Evolutionary conservation across 345 rosid species (phyloP).

Genomic region (Theobroma cacao): DNA sequence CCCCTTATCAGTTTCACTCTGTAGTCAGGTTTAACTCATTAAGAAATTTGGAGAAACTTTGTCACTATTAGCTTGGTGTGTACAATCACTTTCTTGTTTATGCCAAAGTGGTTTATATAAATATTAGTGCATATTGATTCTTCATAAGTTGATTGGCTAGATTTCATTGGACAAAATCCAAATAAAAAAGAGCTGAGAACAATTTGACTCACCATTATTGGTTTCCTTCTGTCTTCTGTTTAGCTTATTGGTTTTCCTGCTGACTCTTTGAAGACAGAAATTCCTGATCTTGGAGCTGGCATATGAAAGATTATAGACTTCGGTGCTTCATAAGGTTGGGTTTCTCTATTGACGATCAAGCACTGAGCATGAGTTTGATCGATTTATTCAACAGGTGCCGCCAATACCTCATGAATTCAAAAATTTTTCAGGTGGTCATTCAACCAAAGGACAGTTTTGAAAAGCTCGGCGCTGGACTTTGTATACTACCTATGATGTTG

Average conservation of each 20-base stretch:
- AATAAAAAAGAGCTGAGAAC: neutral
- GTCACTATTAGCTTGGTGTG: neutral
- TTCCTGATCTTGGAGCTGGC: neutral
- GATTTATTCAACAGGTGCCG: neutral
- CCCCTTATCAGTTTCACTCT: neutral
- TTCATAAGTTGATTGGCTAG: neutral
- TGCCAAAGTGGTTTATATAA: neutral
- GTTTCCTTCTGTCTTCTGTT: neutral
- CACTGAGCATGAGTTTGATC: neutral
- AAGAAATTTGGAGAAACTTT: neutral
- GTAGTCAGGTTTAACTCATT: neutral
- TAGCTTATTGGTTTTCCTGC: neutral
- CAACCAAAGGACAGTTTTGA: neutral
- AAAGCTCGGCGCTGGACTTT: neutral
- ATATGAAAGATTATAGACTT: neutral
- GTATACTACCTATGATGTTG: neutral
- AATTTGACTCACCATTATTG: neutral
- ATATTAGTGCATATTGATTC: neutral
- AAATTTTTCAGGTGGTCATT: neutral
- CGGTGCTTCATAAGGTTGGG: slow-evolving; percentile 4
- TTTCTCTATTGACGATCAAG: neutral
- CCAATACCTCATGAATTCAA: neutral
- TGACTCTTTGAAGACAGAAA: neutral
- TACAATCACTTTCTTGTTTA: neutral
- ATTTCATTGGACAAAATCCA: neutral